phyloP scores from a whole-genome alignment of 2,329 filamentous ascomycete species.

The Chaetomiaceae sp. region DNA sequence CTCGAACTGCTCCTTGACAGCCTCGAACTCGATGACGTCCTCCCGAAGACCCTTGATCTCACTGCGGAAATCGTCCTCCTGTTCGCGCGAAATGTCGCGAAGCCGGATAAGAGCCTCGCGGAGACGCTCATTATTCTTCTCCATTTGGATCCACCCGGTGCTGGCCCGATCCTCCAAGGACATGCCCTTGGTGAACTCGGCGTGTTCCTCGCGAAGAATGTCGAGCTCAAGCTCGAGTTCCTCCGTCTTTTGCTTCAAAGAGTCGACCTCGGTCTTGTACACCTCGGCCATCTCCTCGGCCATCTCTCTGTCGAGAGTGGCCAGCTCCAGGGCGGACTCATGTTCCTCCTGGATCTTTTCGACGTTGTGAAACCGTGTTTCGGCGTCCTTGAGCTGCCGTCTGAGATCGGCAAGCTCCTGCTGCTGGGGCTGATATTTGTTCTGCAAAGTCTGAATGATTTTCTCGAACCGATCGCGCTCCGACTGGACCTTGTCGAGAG shows the following conservation, averaged over 20 bases:
- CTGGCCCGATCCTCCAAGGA: conserved; percentile 81
- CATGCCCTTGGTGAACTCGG: conserved; percentile 78
- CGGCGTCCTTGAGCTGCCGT: conserved; percentile 71
- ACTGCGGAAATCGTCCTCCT: conserved; percentile 71
- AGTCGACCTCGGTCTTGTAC: conserved; percentile 73
- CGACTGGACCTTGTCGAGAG: conserved; percentile 67
- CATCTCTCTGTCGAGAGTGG: conserved; percentile 89
- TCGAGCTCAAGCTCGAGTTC: conserved; percentile 86
- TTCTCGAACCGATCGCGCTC: conserved; percentile 74
- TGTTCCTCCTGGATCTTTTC: conserved; percentile 76
- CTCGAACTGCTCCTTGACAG: conserved; percentile 64
- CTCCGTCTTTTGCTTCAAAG: conserved; percentile 69
- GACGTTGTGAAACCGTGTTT: conserved; percentile 62
- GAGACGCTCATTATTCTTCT: conserved; percentile 81
- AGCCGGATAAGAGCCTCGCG: conserved; percentile 79
- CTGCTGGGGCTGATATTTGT: conserved; percentile 80
- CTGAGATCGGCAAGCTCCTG: conserved; percentile 73
- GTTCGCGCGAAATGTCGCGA: conserved; percentile 80
- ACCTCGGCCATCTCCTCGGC: conserved; percentile 88
- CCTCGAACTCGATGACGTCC: conserved; percentile 63
- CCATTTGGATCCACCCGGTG: conserved; percentile 85
- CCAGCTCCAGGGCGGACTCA: conserved; percentile 79
- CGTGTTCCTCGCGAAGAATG: conserved; percentile 80
- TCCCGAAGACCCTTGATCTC: conserved; percentile 71
- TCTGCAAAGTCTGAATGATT: conserved; percentile 86